phyloP scores from a whole-genome alignment of 2,329 filamentous ascomycete genomes.

The Trichothecium sympodiale region DNA sequence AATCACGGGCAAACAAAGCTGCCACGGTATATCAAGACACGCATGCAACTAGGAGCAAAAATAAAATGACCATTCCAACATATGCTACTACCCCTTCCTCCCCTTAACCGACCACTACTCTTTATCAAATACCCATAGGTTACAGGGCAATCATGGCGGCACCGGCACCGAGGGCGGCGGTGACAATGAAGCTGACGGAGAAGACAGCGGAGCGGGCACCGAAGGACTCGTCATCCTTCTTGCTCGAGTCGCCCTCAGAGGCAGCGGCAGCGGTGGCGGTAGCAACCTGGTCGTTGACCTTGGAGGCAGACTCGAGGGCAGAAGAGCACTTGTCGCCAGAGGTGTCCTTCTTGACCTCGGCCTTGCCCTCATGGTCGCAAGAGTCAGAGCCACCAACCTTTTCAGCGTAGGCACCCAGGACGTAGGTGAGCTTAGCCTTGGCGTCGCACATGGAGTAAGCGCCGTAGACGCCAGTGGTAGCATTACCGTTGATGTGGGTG shows the following conservation, averaged over 20 bases:
- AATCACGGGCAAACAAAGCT: no score
- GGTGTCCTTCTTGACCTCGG: slow-evolving; percentile 38
- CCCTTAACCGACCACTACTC: slow-evolving; percentile 1
- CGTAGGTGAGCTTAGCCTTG: slow-evolving; percentile 61
- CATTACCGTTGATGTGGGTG: slow-evolving; percentile 57
- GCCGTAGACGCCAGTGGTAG: slow-evolving; percentile 58
- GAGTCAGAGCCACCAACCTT: slow-evolving; percentile 43
- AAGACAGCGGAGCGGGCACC: slow-evolving; percentile 27
- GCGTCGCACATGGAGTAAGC: slow-evolving; percentile 67
- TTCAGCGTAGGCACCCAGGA: slow-evolving; percentile 63
- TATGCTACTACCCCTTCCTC: neutral
- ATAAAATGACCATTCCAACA: slow-evolving; percentile 5
- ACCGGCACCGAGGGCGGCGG: slow-evolving; percentile 40
- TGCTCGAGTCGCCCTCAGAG: slow-evolving; percentile 5
- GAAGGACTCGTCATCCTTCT: slow-evolving; percentile 20
- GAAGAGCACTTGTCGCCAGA: slow-evolving; percentile 42
- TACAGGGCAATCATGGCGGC: slow-evolving; percentile 44
- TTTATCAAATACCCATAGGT: slow-evolving; percentile 29
- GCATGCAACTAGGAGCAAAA: slow-evolving; percentile 7
- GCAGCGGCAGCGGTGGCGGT: slow-evolving; percentile 29
- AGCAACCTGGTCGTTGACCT: slow-evolving; percentile 35
- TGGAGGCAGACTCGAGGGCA: slow-evolving; percentile 52
- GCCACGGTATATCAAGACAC: no score
- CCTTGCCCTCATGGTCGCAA: slow-evolving; percentile 63
- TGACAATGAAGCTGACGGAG: slow-evolving; percentile 36